A percentile compares a stretch with the other conserved stretches of the same genome.
These are phyloP conservation scores for Marchantia polymorpha DNA, from an alignment of 225 moss, liverwort and hornwort genomes.

Conservation along the genomic window DNA sequence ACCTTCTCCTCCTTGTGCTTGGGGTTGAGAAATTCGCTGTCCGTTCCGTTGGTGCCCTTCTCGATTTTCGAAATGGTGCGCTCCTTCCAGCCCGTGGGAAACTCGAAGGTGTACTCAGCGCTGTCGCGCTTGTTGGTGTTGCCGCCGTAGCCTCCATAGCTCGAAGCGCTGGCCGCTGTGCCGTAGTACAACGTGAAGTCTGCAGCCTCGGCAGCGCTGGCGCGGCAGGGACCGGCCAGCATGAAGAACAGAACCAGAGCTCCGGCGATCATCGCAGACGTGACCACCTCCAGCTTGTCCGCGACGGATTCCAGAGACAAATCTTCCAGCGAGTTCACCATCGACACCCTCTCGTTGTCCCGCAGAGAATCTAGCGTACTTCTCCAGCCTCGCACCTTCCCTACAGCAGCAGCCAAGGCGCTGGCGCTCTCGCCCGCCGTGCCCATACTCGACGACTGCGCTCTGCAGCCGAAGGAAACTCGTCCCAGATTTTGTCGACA, in stretches of 20 bases:
- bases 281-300: constrained; percentile 33
- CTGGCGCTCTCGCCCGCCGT: neutral
- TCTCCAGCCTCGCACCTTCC: constrained; percentile 13
- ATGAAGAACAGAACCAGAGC: constrained; percentile 30
- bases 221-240: neutral
- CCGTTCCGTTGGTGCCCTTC: constrained; percentile 98
- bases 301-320: constrained; percentile 26
- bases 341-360: constrained; percentile 30
- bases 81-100: constrained; percentile 97
- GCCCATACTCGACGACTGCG: neutral
- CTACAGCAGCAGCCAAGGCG: neutral
- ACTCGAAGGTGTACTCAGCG: constrained; percentile 87
- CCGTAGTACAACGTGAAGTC: constrained; percentile 77
- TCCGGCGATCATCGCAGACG: constrained; percentile 31
- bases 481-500: neutral
- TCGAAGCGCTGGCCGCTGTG: constrained; percentile 94
- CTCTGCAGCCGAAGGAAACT: neutral
- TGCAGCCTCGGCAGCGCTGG: constrained; percentile 8
- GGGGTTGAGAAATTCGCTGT: constrained; percentile 93
- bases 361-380: constrained; percentile 17
- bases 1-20: constrained; percentile 94
- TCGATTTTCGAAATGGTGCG: constrained; percentile 90
- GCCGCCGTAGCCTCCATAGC: constrained; percentile 97
- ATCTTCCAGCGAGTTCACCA: constrained; percentile 34
- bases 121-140: constrained; percentile 91